These are phyloP conservation scores for Cryptococcus sp. DNA, from an alignment of 1,284 basidiomycete species.

Conservation along the genomic window DNA sequence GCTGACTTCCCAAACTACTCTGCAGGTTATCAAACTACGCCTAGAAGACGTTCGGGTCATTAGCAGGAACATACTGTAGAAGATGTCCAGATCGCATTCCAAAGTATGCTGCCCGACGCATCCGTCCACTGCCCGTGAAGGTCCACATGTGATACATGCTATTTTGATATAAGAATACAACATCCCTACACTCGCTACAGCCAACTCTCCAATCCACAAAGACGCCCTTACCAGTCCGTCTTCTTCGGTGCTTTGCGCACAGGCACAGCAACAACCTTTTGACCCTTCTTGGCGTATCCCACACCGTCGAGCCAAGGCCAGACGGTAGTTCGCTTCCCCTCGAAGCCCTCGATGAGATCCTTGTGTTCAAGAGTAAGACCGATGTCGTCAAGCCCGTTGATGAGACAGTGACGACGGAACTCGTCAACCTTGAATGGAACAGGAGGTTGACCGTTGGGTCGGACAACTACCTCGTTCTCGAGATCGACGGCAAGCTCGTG, in stretches of 20 bases:
- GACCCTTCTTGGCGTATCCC: conserved; percentile 70
- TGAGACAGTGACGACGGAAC: conserved; percentile 85
- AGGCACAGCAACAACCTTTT: conserved; percentile 56
- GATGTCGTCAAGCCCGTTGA: conserved; percentile 94
- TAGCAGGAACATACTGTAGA: no score
- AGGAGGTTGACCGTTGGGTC: conserved; percentile 69
- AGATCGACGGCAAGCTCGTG: conserved; percentile 86
- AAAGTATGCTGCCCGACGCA: no score
- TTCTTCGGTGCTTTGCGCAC: conserved; percentile 51
- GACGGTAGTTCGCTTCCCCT: conserved; percentile 67
- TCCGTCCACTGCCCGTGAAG: no score
- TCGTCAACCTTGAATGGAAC: conserved; percentile 78
- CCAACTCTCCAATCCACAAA: not conserved
- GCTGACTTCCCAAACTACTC: no score
- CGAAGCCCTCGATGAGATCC: conserved; percentile 70
- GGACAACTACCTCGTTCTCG: conserved; percentile 79
- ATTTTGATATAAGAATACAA: not conserved
- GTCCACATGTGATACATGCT: not conserved
- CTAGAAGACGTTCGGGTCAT: no score
- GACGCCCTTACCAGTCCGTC: conserved; percentile 70
- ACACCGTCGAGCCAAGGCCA: conserved; percentile 97
- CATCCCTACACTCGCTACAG: no score
- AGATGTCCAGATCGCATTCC: no score
- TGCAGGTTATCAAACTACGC: no score
- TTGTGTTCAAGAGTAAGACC: conserved; percentile 82